Percentiles rank a stretch among this genome's conserved stretches.
Evolutionary conservation across 768 basidiomycete species (phyloP).

Genomic region (Suillus decipiens): DNA sequence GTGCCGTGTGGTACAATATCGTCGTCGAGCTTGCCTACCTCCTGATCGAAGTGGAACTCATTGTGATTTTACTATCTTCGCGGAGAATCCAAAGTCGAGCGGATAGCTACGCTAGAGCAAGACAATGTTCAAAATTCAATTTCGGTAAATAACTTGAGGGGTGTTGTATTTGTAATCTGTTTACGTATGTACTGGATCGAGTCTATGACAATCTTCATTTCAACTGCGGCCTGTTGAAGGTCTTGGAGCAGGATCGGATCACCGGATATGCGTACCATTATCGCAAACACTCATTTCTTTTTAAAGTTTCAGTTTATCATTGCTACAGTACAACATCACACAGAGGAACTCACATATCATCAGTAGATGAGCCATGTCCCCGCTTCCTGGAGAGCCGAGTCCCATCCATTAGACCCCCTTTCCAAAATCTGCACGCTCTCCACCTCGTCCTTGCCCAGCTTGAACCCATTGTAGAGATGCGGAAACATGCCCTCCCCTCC

Average conservation of each 20-base stretch:
- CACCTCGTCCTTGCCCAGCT: constrained; percentile 46
- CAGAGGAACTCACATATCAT: constrained; percentile 3
- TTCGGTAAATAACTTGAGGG: too few relatives aligned
- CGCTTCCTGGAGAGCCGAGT: constrained; percentile 24
- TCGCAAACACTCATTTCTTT: not conserved
- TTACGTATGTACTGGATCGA: too few relatives aligned
- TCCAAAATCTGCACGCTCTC: constrained; percentile 39
- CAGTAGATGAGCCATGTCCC: constrained; percentile 39
- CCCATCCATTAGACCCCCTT: constrained; percentile 34
- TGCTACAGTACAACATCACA: not conserved
- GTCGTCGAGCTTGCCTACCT: constrained; percentile 29
- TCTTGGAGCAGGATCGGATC: not conserved
- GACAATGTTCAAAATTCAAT: not conserved
- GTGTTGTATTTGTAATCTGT: not conserved
- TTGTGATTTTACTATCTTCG: constrained; percentile 32
- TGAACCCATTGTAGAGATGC: constrained; percentile 51
- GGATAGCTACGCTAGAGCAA: not conserved
- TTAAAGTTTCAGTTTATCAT: not conserved
- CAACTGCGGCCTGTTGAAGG: not conserved
- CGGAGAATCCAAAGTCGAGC: constrained; percentile 22
- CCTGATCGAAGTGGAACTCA: constrained; percentile 31
- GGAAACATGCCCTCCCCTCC: constrained; percentile 52
- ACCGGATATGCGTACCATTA: not conserved
- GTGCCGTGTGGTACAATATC: constrained; percentile 21
- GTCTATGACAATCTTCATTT: too few relatives aligned